Conservation (phyloP, 2,329 filamentous ascomycete genomes). For the Ophidiomyces ophidiicola region DNA sequence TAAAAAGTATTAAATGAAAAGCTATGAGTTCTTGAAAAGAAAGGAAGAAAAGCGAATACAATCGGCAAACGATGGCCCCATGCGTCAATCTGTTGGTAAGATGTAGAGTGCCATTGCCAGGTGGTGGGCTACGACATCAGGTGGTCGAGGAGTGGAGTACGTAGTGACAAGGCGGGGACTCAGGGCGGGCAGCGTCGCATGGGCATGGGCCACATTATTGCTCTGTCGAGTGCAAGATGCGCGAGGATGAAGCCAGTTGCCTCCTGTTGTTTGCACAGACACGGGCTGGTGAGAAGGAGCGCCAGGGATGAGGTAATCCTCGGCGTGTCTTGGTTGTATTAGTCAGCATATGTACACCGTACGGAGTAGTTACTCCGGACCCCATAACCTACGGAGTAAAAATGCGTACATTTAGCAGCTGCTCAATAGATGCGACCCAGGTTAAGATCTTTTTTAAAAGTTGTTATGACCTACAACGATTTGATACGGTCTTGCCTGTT, state of each 20-base stretch:
- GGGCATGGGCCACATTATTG: neutral
- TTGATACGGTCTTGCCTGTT: too few relatives aligned
- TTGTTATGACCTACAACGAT: too few relatives aligned
- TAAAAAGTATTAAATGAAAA: constrained; percentile 36
- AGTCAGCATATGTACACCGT: neutral
- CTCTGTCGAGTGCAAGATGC: neutral
- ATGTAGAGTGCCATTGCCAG: constrained; percentile 8
- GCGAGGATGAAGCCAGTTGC: too few relatives aligned
- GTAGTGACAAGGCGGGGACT: neutral
- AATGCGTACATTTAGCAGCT: too few relatives aligned
- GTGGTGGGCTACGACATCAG: constrained; percentile 3
- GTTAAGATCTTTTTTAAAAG: too few relatives aligned
- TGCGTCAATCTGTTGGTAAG: constrained; percentile 6
- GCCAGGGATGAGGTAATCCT: too few relatives aligned
- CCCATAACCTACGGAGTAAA: too few relatives aligned
- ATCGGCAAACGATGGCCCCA: neutral
- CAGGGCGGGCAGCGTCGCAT: neutral
- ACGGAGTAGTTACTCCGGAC: too few relatives aligned
- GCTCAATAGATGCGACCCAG: too few relatives aligned
- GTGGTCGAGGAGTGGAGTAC: neutral
- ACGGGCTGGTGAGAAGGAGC: too few relatives aligned
- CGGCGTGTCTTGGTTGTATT: neutral
- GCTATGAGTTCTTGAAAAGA: neutral
- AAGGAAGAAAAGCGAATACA: neutral
- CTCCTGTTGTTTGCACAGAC: too few relatives aligned